Evolutionary conservation across 2,329 filamentous ascomycete species (phyloP), one percentile per base, ranked within the genome.

Genomic region (Orbilia javanica): DNA sequence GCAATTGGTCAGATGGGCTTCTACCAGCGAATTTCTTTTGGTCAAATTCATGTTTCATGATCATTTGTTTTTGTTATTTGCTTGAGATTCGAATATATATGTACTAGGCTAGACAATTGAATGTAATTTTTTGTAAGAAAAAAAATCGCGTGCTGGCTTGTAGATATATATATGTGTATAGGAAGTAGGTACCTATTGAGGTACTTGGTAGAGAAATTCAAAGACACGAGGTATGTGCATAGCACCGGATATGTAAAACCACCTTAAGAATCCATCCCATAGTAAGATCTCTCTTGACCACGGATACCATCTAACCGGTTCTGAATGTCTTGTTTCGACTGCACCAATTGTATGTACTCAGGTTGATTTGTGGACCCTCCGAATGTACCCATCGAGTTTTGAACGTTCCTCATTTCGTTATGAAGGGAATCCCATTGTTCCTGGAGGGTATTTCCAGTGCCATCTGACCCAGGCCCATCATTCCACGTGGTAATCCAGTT

Each of bases 401-500:
- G 53, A 60, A 53, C 27, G 3, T 22, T 18, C 48, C 31, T 31
- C 18, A 68, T 5, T 11, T 50, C 53, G 4, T 34, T 13, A 27
- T 25, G 39, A 2, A 60, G 27, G 27, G 15, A n/a, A 46, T 68
- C 36, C 50, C 65, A 68, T 27, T 55, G 1, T 46, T 34, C 50
- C 50, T 68, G 65, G 20, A 68, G 34, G 7, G 34, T 13, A 7
- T 42, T 36, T 2, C 48, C 65, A 4, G 42, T 20, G 13, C 8
- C 15, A 25, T 68, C 65, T 36, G 22, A 36, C 3, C 44, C 50
- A 11, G 39, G 22, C 6, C 65, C 22, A 27, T 68, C 65, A 25
- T 68, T 50, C 65, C 50, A 60, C 15, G 50, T 34, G 42, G 42
- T 60, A 29, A 69, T 50, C 53, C 55, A 70, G 27, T 70, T 70